Conservation (phyloP, 192 early-diverging fungal species). For the Backusella westeae region DNA sequence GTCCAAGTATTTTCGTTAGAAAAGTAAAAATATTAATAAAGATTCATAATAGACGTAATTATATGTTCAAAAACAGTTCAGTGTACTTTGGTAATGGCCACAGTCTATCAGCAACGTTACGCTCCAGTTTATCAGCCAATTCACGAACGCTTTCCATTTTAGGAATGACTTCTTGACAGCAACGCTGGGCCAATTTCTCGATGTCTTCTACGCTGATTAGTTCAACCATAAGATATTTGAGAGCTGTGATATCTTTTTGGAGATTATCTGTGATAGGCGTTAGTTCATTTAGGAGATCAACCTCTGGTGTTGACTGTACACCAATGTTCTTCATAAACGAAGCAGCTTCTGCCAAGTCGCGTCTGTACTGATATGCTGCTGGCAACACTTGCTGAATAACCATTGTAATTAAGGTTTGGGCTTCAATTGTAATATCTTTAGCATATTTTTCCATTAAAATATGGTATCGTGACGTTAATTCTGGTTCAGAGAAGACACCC, state of each 20-base stretch:
- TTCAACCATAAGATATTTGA: conserved; percentile 56
- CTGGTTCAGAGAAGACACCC: conserved; percentile 82
- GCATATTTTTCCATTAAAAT: conserved; percentile 96
- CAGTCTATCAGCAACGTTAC: conserved; percentile 81
- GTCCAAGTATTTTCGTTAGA: too few species aligned
- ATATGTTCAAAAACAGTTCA: conserved; percentile 79
- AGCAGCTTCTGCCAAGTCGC: conserved; percentile 77
- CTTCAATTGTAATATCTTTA: conserved; percentile 95
- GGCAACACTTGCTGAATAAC: conserved; percentile 85
- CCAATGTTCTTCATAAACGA: conserved; percentile 64
- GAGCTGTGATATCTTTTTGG: conserved; percentile 50
- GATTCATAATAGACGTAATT: conserved; percentile 5
- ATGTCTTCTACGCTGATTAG: conserved; percentile 57
- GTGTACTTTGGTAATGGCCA: conserved; percentile 98
- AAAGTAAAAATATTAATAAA: not conserved
- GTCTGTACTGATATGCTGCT: conserved; percentile 87
- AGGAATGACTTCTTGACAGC: conserved; percentile 62
- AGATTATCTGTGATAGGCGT: conserved; percentile 57
- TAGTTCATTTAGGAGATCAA: conserved; percentile 62
- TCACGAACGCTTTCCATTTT: conserved; percentile 70
- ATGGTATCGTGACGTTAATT: conserved; percentile 91
- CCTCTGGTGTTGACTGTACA: conserved; percentile 63
- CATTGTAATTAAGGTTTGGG: conserved; percentile 82
- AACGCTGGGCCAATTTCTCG: conserved; percentile 62
- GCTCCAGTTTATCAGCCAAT: conserved; percentile 78